Conservation (phyloP, 1,284 basidiomycete species). For the Pseudozyma hubeiensis region DNA sequence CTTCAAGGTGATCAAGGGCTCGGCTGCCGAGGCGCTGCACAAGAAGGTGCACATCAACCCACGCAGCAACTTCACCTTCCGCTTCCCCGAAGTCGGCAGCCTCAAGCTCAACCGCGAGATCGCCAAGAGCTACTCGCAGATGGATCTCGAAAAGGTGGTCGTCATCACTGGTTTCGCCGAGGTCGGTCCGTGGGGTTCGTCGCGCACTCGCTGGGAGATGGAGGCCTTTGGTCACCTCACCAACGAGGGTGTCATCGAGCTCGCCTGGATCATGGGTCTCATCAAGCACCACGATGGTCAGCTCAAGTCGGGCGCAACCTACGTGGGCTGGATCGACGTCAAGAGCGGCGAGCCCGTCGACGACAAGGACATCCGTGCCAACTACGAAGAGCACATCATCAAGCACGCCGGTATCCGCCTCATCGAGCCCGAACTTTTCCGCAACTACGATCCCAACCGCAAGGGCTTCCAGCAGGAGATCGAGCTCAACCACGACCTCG, state of each 20-base stretch:
- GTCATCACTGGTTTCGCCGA: constrained; percentile 97
- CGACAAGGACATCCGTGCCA: constrained; percentile 93
- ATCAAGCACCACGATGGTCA: constrained; percentile 99
- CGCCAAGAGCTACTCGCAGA: constrained; percentile 70
- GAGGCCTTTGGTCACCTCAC: constrained; percentile 63
- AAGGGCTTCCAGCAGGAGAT: constrained; percentile 98
- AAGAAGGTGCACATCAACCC: constrained; percentile 93
- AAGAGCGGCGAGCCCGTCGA: constrained; percentile 97
- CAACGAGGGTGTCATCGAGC: constrained; percentile 97
- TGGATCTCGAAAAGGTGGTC: constrained; percentile 94
- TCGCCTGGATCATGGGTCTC: constrained; percentile 99
- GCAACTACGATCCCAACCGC: constrained; percentile 95
- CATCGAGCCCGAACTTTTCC: constrained; percentile 97
- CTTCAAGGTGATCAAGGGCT: constrained; percentile 90
- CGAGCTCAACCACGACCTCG: constrained; percentile 94
- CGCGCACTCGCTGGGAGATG: constrained; percentile 95
- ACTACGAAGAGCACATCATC: constrained; percentile 94
- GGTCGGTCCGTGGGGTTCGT: constrained; percentile 98
- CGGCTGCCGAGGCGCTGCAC: constrained; percentile 90
- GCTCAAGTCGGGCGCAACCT: constrained; percentile 80
- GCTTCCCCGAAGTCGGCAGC: constrained; percentile 80
- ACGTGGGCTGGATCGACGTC: constrained; percentile 97
- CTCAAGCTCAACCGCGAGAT: constrained; percentile 76
- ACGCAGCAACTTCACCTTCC: constrained; percentile 95
- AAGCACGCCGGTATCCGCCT: constrained; percentile 93